Base-by-base conservation (phyloP, 164 flowering plant species). In the Amborella trichopoda region DNA sequence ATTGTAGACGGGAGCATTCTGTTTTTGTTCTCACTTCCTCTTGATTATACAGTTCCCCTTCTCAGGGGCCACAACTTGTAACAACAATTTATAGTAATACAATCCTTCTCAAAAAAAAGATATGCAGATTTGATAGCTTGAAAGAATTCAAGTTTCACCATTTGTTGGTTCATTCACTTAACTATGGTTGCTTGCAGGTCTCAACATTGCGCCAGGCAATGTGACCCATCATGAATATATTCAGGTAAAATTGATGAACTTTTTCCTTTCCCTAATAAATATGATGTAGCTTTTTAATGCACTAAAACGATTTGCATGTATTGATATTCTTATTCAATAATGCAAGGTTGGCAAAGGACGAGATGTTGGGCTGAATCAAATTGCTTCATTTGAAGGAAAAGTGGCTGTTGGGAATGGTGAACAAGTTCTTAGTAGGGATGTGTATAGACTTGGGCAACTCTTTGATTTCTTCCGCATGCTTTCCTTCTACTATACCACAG, bases 391-490 rank as follows among this genome's bases (percentile, higher is more conserved):
- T 72, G 99, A 93, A 62, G 99, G 99, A 28, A 88, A 93, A 71
- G 99, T 93, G 33, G 88, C 99, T 56, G 85, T 96, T 70, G 99
- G 99, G 20, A 93, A 93, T 68, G 99, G 99, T 48, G 99, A 93
- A 67, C 99, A 93, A 70, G 87, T 93, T 61, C 88, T 93, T 45
- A 93, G 96, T 58, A 74, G 96, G 36, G 96, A 93, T 54, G 64
- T 93, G 27, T 93, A 93, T 77, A 71, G 99, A 61, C 91, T 93
- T 32, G 99, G 99, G 22, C 99, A 93, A 71, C 95, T 77, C 46
- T 79, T 88, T 64, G 99, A 93, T 65, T 93, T 93, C 70, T 93
- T 88, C 53, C 72, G 96, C 55, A 93, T 93, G 96, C 64, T 93
- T 59, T 88, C 99, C 5, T 93, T 88, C 70, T 93, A 82, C 73